Evolutionary conservation across 1,284 basidiomycete species (phyloP), one percentile per base, ranked within the genome.

Genomic region (Malassezia japonica): DNA sequence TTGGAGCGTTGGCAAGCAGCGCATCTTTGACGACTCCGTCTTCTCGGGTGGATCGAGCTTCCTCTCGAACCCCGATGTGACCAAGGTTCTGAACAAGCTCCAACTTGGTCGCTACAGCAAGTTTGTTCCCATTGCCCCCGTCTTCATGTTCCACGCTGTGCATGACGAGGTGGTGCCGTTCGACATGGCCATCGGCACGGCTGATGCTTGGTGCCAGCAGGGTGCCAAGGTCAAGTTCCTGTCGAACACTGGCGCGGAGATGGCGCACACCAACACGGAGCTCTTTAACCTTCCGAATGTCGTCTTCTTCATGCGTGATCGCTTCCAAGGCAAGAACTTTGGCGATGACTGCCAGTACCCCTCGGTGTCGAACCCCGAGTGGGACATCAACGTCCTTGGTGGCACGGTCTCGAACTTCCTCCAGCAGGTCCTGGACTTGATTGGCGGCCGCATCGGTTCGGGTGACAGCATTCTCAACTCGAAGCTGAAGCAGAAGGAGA

Each of bases 141-240:
- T 64, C 21, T 61, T 57, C n/a, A 58, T 69, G 44, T 66, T 62
- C 52, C 63, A 67, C 15, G 56, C 60, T 5, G 45, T 57, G 1
- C 42, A 61, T 39, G 66, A 69, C 47, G 57, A 62, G 24, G 59
- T 67, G 13, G 65, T 69, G 25, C 66, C 66, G 6, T 60, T 51
- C 48, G 29, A 41, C 28, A 56, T 50, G 2, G 61, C 59, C 5
- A 53, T 61, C 4, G 8, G 6, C 28, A 44, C 51, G 20, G 46
- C 40, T 7, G 23, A 48, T 6, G 20, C 44, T 6, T 54, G 51
- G 51, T 54, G 51, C 37, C 4, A 28, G 16, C 36, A 54, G 16
- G 51, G 51, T 21, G 46, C 51, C 12, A 18, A 45, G 18, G 29
- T 54, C 20, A 28, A 27, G 9, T 43, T 54, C 27, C n/a, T 21